These are phyloP conservation scores for Protoeuglena noctilucae DNA, from an alignment of 139 green algal species.

Conservation along the genomic window DNA sequence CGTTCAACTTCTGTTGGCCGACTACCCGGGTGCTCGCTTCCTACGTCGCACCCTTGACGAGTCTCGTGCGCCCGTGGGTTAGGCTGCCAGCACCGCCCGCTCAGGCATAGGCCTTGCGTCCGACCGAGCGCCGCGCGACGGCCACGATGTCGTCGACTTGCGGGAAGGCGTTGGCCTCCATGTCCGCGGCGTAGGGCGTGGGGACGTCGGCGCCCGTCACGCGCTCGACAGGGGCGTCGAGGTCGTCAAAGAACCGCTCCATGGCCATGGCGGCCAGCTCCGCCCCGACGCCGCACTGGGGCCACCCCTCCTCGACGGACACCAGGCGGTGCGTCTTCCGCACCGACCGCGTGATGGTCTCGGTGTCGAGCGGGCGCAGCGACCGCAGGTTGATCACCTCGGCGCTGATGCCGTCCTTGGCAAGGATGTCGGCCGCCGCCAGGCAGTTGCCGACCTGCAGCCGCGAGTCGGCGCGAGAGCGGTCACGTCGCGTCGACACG, in stretches of 20 bases:
- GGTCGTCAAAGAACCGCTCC: slow-evolving; percentile 91
- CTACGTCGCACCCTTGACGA: no score
- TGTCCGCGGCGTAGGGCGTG: slow-evolving; percentile 5
- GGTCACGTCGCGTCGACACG: neutral
- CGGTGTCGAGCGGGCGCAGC: slow-evolving; percentile 83
- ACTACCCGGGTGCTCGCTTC: no score
- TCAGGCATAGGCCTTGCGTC: no score
- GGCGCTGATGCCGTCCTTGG: slow-evolving; percentile 68
- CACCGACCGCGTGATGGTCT: slow-evolving; percentile 61
- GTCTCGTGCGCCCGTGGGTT: no score
- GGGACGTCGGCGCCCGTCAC: slow-evolving; percentile 36
- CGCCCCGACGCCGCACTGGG: slow-evolving; percentile 65
- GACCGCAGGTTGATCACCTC: slow-evolving; percentile 95
- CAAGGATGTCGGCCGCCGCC: slow-evolving; percentile 71
- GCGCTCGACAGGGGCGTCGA: slow-evolving; percentile 82
- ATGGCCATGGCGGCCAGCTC: slow-evolving; percentile 64
- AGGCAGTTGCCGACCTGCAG: slow-evolving; percentile 37
- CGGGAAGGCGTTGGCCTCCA: slow-evolving; percentile 5
- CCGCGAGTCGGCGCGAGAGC: neutral
- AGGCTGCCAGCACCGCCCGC: no score
- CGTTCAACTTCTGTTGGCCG: no score
- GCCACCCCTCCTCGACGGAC: slow-evolving; percentile 94
- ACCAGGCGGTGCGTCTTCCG: slow-evolving; percentile 80
- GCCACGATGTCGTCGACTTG: neutral
- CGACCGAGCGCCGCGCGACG: neutral